phyloP scores from a whole-genome alignment of 306 rosid species.

The Acacia confusa region DNA sequence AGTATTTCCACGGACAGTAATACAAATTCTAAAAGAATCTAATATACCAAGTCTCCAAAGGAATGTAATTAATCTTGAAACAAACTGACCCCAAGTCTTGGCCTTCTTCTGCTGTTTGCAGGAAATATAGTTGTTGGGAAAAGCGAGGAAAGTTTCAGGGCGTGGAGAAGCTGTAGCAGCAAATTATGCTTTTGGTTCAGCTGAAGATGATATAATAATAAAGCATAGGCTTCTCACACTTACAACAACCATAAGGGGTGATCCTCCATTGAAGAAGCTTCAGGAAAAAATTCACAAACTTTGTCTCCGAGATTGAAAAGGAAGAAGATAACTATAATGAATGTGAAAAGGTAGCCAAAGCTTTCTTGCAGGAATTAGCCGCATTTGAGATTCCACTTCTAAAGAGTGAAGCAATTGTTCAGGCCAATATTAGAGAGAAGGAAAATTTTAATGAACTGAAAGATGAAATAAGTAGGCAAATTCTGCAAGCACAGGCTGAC shows the following conservation, averaged over 20 bases:
- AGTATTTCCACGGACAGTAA: too few relatives aligned
- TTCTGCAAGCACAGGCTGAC: slow-evolving; percentile 65
- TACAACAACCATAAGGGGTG: slow-evolving; percentile 47
- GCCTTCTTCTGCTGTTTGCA: neutral
- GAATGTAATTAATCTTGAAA: neutral
- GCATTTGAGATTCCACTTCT: neutral
- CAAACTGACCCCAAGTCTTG: neutral
- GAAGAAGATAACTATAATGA: slow-evolving; percentile 56
- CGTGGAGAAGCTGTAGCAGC: neutral
- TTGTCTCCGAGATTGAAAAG: slow-evolving; percentile 64
- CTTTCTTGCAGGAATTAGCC: slow-evolving; percentile 39
- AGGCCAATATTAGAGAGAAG: slow-evolving; percentile 56
- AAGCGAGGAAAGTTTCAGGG: neutral
- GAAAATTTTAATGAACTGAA: slow-evolving; percentile 78
- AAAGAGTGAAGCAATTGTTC: neutral
- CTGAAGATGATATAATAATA: neutral
- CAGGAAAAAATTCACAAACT: slow-evolving; percentile 85
- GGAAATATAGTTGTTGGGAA: neutral
- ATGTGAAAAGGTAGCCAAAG: slow-evolving; percentile 73
- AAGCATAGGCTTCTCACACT: neutral
- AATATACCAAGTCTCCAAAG: neutral
- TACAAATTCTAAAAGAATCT: neutral
- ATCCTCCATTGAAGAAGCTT: slow-evolving; percentile 90
- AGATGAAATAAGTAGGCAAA: slow-evolving; percentile 66
- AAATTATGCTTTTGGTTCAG: neutral